phyloP scores from a whole-genome alignment of 306 rosid species.

The Luffa aegyptiaca region DNA sequence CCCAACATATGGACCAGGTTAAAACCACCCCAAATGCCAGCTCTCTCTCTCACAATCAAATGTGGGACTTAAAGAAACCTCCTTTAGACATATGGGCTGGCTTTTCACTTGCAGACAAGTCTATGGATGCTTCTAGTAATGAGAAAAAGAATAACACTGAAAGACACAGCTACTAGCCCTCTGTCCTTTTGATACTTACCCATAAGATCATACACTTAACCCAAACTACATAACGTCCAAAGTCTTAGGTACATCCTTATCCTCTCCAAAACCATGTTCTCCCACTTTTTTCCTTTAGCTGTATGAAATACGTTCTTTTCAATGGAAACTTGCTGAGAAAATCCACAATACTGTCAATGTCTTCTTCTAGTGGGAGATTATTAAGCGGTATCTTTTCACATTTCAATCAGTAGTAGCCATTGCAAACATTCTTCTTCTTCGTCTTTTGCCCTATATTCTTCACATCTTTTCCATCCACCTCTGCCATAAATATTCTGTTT shows the following conservation, averaged over 20 bases:
- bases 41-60: not conserved
- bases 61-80: constrained; percentile 4
- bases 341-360: not conserved
- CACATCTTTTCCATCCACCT: not conserved
- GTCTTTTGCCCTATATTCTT: not conserved
- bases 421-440: not conserved
- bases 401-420: not conserved
- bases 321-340: not conserved
- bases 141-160: constrained; percentile 5
- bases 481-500: not conserved
- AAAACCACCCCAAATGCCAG: not conserved
- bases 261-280: not conserved
- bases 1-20: constrained; percentile 1
- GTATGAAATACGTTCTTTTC: not conserved
- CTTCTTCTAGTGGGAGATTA: not conserved
- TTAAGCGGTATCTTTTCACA: not conserved
- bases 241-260: constrained; percentile 3
- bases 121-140: not conserved
- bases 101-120: not conserved
- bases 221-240: not conserved
- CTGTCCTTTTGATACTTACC: not conserved
- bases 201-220: not conserved
- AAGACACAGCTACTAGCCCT: not conserved
- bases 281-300: not conserved
- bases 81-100: constrained; percentile 8